Evolutionary conservation across 2,329 filamentous ascomycete genomes (phyloP), one percentile per base, ranked within the genome.

Genomic region (Colletotrichum acutatum): DNA sequence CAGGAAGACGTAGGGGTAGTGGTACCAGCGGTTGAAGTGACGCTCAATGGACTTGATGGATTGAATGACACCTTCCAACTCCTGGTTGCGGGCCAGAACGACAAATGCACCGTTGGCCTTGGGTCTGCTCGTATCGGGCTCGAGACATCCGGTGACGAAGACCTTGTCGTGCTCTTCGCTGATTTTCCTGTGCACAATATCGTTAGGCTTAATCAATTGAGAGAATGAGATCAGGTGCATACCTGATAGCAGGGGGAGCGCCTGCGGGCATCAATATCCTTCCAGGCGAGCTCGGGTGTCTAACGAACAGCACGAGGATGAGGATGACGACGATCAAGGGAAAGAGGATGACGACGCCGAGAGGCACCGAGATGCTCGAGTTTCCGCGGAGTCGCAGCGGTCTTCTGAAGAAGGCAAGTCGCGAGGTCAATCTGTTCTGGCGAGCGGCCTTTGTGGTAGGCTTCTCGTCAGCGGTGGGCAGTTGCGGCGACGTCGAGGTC

Each of bases 21-120:
- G 91, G 82, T 95, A 99, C 95, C 96, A 99, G 77, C 95, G 91
- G 85, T 99, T 99, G 90, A 99, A 99, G 84, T 99, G 97, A 78
- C 97, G 91, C 86, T 99, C 97, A 77, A 99, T 95, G 56, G 96
- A 98, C 86, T 98, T 98, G 82, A 99, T 90, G 11, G 97, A 98
- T 83, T 98, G 95, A 76, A 99, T 91, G 52, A 99, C 97, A 73
- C 97, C 97, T 0, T 98, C 95, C 76, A 99, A 83, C 85, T 99
- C 97, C 87, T 98, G 97, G 82, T 99, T 98, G 78, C 97, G 89
- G 67, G 97, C 97, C 72, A 99, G 89, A 52, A 99, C 95, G 75
- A 99, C 97, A 79, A 99, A 98, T 30, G 95, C 96, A 74, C 94
- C 97, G 80, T 98, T 99, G 77, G 94, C 97, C 80, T 95, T 91